Evolutionary conservation across 2,329 filamentous ascomycete genomes (phyloP).

Genomic region (Didymella arachidicola): DNA sequence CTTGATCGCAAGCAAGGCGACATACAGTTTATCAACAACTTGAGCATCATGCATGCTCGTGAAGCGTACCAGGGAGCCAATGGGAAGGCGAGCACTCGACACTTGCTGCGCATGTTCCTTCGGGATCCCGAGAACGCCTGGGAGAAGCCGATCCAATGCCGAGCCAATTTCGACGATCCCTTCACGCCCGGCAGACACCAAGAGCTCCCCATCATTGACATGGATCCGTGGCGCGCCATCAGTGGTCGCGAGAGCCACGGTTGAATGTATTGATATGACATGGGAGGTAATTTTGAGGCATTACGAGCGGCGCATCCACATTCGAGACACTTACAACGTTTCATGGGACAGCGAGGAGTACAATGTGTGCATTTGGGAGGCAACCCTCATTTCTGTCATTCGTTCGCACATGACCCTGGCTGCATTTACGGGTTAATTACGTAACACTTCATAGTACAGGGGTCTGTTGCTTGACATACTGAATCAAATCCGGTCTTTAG

Average conservation of each 20-base stretch:
- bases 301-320: conserved; percentile 1
- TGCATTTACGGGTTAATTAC: conserved; percentile 20
- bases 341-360: conserved; percentile 12
- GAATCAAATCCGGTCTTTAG: conserved; percentile 9
- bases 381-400: conserved; percentile 8
- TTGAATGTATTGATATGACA: conserved; percentile 21
- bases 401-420: conserved; percentile 4
- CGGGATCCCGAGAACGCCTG: conserved; percentile 46
- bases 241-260: conserved; percentile 51
- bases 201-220: conserved; percentile 45
- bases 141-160: conserved; percentile 41
- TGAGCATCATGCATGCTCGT: conserved; percentile 50
- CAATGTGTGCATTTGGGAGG: conserved; percentile 14
- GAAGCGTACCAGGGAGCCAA: conserved; percentile 41
- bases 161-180: conserved; percentile 44
- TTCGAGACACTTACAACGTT: conserved; percentile 13
- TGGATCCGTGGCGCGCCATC: conserved; percentile 49
- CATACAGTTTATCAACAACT: conserved; percentile 49
- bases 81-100: conserved; percentile 39
- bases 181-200: conserved; percentile 42
- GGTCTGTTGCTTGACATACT: conserved; percentile 22
- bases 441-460: conserved; percentile 19
- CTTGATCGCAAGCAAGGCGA: conserved; percentile 48
- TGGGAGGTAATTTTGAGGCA: background rate
- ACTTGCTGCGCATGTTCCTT: conserved; percentile 51